Base-by-base conservation (phyloP, 2,329 filamentous ascomycete genomes). In the Aureobasidium sp. region DNA sequence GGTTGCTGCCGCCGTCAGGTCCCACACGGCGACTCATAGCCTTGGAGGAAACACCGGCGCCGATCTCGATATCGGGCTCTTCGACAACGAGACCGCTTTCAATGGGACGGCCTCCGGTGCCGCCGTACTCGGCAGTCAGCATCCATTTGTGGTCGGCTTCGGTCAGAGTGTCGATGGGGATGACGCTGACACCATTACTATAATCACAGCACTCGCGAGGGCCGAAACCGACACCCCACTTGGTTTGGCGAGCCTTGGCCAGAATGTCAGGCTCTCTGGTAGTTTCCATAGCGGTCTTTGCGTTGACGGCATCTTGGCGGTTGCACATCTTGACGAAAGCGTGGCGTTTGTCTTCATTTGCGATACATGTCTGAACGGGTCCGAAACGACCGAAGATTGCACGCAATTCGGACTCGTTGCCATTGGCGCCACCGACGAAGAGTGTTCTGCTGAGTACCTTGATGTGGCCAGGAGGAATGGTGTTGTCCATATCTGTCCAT, bases 321-420 rank as follows among this genome's bases (percentile, higher is more conserved):
- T 85, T 94, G 67, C 94, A 84, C 94, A 99, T 99, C 78, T 99
- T 99, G 70, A 99, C 93, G 73, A 99, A 99, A 6, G 94, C 94
- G 75, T 99, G 94, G 21, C 94, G 89, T 78, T 97, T 99, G 71
- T 99, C 94, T 70, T 91, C 89, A 77, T 99, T 97, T 67, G 97
- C 92, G 66, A 99, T 99, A 76, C 93, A 97, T 1, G 93, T 97
- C 75, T 99, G 94, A 3, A 99, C 94, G 59, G 86, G 81, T 63
- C 94, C 94, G 71, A 87, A 96, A 49, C 86, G 86, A 69, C 79
- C 81, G 74, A 99, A 99, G 48, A 96, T 86, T 55, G 78, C 78
- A 59, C 91, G 86, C 58, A 99, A 81, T 72, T 97, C 91, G 62
- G 82, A 79, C 74, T 99, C 93, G 8, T 89, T 86, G 63, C 77